Base-by-base conservation (phyloP, 2,329 filamentous ascomycete species). In the Microdochium trichocladiopsis region DNA sequence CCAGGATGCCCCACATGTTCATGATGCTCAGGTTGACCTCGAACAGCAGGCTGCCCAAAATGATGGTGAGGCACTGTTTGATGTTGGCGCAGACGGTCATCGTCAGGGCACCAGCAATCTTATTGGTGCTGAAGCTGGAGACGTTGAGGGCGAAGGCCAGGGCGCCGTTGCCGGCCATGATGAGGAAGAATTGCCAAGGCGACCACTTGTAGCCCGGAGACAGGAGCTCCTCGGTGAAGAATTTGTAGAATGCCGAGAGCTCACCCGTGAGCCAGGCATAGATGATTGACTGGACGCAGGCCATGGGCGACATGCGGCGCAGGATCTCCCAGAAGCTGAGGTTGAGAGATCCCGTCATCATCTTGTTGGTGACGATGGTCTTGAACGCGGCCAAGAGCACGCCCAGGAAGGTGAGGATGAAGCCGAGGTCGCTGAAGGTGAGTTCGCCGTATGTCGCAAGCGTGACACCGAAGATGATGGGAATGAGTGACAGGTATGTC, bases 401-500 rank as follows among this genome's bases (percentile, higher is more conserved):
- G 52, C 79, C 79, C 8, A 80, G 63, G 25, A 79, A 71, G 24
- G 78, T 81, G 33, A 82, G 68, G 37, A 76, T 59, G 66, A 82
- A 81, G 16, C 82, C 82, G 16, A 76, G 66, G 23, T 75, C 67
- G n/a, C 79, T 81, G 61, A 82, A 83, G 58, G 78, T 80, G 72
- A 83, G 82, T 67, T 85, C 81, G 55, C 82, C 82, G 43, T 77
- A 77, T 2, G 81, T 84, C 31, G 79, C 80, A 57, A 85, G 72
- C 45, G 74, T 76, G 51, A 82, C 79, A 49, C 82, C 82, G 33
- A 81, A 58, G 41, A 84, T 77, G 22, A 85, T 72, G n/a, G 82
- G 82, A 23, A 83, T 66, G 22, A 84, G 75, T 16, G 82, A 80
- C 24, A 83, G 63, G 62, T 84, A 84, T 14, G 81, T 84, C 57